Conservation (phyloP, 1,139 yeast genomes). For the Pichia sp. region DNA sequence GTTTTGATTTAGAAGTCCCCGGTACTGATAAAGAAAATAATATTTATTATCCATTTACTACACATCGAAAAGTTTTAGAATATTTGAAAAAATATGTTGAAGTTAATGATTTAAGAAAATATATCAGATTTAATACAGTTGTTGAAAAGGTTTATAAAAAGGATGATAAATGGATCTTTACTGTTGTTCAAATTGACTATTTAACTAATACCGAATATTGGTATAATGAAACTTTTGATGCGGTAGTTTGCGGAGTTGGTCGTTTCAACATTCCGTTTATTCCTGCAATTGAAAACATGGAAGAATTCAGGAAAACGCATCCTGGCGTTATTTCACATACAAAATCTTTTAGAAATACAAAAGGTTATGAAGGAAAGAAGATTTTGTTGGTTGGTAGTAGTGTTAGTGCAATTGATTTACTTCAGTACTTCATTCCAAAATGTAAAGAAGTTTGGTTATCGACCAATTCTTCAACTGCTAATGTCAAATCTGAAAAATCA, state of each 20-base stretch:
- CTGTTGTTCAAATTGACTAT: conserved; percentile 15
- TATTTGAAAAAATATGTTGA: conserved; percentile 28
- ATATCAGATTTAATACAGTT: conserved; percentile 35
- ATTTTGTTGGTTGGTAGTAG: conserved; percentile 48
- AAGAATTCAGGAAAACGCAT: conserved; percentile 31
- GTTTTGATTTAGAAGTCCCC: conserved; percentile 8
- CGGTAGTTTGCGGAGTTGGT: conserved; percentile 41
- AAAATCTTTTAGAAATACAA: conserved; percentile 37
- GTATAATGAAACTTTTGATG: conserved; percentile 36
- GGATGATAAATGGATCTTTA: conserved; percentile 18
- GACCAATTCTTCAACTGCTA: background rate
- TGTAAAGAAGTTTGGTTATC: conserved; percentile 18
- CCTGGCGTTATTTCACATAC: conserved; percentile 34
- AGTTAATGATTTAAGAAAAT: conserved; percentile 28
- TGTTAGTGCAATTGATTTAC: conserved; percentile 43
- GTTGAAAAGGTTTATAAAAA: conserved; percentile 34
- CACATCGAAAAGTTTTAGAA: conserved; percentile 30
- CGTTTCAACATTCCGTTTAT: conserved; percentile 41
- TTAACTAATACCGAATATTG: conserved; percentile 14
- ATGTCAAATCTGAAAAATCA: background rate
- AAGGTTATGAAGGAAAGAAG: conserved; percentile 33
- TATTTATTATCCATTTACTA: conserved; percentile 41
- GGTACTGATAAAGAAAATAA: conserved; percentile 17
- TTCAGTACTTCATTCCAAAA: conserved; percentile 44
- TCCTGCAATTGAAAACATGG: conserved; percentile 39